Evolutionary conservation across 495 filamentous ascomycete species (phyloP).

Genomic region (Penicillium samsonianum): DNA sequence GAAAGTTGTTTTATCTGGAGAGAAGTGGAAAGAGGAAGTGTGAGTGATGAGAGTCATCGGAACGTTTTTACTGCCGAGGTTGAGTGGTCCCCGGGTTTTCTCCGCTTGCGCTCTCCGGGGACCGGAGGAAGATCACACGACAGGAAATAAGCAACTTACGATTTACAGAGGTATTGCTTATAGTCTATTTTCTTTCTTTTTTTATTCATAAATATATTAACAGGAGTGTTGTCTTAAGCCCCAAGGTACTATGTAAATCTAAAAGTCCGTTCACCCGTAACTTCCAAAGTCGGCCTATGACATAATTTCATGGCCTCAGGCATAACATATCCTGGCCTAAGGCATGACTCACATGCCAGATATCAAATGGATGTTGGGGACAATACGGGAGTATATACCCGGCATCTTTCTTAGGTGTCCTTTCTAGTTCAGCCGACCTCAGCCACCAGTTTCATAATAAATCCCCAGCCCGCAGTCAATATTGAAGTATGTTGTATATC

Average conservation of each 20-base stretch:
- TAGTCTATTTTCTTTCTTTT: background rate
- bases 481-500: too few species aligned
- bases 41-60: slow-evolving; percentile 13
- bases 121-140: slow-evolving; percentile 25
- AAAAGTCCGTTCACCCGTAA: slow-evolving; percentile 2
- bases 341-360: background rate
- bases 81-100: slow-evolving; percentile 16
- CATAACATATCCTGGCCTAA: too few species aligned
- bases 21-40: slow-evolving; percentile 16
- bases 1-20: slow-evolving; percentile 3
- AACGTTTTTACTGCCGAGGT: slow-evolving; percentile 33
- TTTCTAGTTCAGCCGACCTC: too few species aligned
- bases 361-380: too few species aligned
- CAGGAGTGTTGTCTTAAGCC: background rate
- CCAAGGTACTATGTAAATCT: background rate
- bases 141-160: background rate
- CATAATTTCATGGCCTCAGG: background rate
- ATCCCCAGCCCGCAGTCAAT: too few species aligned
- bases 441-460: too few species aligned
- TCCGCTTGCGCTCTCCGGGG: slow-evolving; percentile 23
- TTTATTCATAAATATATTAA: too few species aligned
- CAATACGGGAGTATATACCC: too few species aligned
- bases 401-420: too few species aligned
- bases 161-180: background rate
- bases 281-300: background rate